These are phyloP conservation scores for Cicer cuneatum DNA, from an alignment of 306 rosid genomes.

Conservation along the genomic window DNA sequence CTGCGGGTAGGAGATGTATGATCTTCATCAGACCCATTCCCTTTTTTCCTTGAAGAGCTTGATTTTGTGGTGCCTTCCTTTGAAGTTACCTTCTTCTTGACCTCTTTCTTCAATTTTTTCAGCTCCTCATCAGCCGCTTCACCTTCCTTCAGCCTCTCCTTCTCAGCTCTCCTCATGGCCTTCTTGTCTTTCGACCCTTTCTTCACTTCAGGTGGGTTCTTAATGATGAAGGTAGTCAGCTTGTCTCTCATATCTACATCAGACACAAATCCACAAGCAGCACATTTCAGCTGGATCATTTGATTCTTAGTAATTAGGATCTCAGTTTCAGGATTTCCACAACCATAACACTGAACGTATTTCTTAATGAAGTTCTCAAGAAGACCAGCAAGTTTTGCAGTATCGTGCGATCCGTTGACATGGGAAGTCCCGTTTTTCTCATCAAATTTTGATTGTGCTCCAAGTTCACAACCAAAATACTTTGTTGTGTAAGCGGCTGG, in stretches of 20 bases:
- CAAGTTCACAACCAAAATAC: constrained; percentile 70
- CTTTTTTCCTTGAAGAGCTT: constrained; percentile 57
- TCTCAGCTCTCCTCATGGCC: constrained; percentile 77
- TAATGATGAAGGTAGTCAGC: constrained; percentile 66
- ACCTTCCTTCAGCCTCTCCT: constrained; percentile 70
- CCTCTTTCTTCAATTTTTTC: constrained; percentile 65
- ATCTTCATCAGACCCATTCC: constrained; percentile 68
- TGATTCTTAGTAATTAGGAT: constrained; percentile 63
- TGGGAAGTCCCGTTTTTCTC: constrained; percentile 68
- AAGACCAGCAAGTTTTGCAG: constrained; percentile 74
- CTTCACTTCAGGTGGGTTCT: constrained; percentile 71
- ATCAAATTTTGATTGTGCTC: constrained; percentile 69
- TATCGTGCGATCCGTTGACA: constrained; percentile 70
- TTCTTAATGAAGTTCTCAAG: constrained; percentile 73
- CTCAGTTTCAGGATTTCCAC: constrained; percentile 78
- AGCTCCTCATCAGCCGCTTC: constrained; percentile 70
- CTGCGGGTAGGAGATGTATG: constrained; percentile 55
- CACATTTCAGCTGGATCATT: constrained; percentile 73
- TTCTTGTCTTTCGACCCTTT: constrained; percentile 72
- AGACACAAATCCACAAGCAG: constrained; percentile 73
- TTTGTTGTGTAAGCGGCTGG: constrained; percentile 68
- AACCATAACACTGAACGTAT: constrained; percentile 71
- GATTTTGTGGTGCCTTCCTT: constrained; percentile 54
- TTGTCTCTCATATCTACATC: constrained; percentile 83
- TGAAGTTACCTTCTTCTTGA: constrained; percentile 57